Conservation (phyloP, 768 basidiomycete species). For the Termitomyces bulborhizus region DNA sequence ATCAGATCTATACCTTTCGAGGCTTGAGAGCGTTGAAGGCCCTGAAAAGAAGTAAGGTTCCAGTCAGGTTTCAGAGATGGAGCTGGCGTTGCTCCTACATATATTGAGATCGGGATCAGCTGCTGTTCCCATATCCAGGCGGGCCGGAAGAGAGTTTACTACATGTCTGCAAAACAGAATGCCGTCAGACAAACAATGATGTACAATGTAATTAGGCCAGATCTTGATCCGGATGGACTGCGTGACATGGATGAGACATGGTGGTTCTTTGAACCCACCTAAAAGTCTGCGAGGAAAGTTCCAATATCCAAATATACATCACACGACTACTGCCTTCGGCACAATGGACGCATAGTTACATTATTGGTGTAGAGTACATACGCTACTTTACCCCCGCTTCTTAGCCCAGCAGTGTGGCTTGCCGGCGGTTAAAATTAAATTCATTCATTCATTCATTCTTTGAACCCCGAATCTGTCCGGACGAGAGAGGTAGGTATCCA, state of each 20-base stretch:
- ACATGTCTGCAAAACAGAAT: constrained; percentile 16
- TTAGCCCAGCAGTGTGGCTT: no score
- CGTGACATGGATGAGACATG: constrained; percentile 1
- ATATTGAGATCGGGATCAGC: constrained; percentile 17
- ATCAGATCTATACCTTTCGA: no score
- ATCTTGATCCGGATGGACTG: constrained; percentile 11
- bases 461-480: constrained; percentile 19
- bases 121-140: constrained; percentile 15
- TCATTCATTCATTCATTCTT: no score
- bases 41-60: constrained; percentile 3
- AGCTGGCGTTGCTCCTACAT: constrained; percentile 19
- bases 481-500: not conserved
- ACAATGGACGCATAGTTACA: no score
- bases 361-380: no score
- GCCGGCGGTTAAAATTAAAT: no score
- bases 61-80: constrained; percentile 17
- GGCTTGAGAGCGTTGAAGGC: no score
- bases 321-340: no score
- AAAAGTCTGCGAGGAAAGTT: no score
- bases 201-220: constrained; percentile 2
- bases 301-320: no score
- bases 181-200: constrained; percentile 19
- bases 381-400: no score
- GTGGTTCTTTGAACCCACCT: constrained; percentile 8
- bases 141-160: constrained; percentile 17